Conservation (phyloP, 495 filamentous ascomycete genomes). For the Staphylotrichum longicolle region DNA sequence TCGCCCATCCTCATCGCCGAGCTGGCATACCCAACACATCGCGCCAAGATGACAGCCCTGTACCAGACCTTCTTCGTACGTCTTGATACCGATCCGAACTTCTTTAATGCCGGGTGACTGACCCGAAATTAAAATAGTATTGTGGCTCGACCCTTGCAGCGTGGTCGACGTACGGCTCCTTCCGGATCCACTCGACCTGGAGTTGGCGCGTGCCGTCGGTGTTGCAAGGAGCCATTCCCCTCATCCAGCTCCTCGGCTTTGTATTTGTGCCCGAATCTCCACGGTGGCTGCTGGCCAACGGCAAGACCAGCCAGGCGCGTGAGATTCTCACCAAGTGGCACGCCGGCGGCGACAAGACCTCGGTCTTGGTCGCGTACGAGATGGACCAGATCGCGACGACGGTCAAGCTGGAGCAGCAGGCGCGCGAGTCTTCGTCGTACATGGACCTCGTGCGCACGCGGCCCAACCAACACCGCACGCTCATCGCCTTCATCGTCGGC, state of each 20-base stretch:
- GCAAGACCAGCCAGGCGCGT: constrained; percentile 14
- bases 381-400: constrained; percentile 29
- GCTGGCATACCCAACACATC: constrained; percentile 57
- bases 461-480: constrained; percentile 28
- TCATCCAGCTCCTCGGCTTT: constrained; percentile 50
- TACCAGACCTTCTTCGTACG: constrained; percentile 28
- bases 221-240: constrained; percentile 42
- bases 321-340: constrained; percentile 30
- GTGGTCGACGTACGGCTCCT: constrained; percentile 49
- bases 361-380: constrained; percentile 28
- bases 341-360: constrained; percentile 44
- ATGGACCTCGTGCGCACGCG: constrained; percentile 23
- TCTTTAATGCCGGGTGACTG: not conserved
- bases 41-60: constrained; percentile 44
- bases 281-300: constrained; percentile 34
- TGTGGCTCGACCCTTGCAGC: constrained; percentile 48
- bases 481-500: constrained; percentile 31
- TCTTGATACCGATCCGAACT: not conserved
- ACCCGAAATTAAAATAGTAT: constrained; percentile 17
- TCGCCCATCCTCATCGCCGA: constrained; percentile 61
- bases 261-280: constrained; percentile 38
- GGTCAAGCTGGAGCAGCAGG: constrained; percentile 23
- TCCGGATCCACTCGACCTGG: constrained; percentile 52
- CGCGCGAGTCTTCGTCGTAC: constrained; percentile 27
- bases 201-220: constrained; percentile 36